These are phyloP conservation scores for Blastobotrys robertii DNA, from an alignment of 805 yeast species.

Conservation along the genomic window DNA sequence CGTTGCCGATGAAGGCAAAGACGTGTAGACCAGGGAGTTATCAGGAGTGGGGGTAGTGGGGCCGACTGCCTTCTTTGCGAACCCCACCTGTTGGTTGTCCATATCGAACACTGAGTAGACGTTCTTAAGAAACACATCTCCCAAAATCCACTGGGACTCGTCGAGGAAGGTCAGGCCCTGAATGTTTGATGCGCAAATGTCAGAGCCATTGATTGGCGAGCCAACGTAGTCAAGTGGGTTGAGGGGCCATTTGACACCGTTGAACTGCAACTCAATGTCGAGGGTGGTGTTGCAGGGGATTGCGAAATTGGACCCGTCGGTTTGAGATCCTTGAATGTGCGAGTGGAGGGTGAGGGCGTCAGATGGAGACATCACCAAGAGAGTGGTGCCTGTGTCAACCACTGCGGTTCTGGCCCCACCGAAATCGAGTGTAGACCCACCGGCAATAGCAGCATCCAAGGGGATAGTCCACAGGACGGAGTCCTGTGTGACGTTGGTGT, in stretches of 20 bases:
- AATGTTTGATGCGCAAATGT: slow-evolving; percentile 54
- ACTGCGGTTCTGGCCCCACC: slow-evolving; percentile 31
- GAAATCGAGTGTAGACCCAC: slow-evolving; percentile 28
- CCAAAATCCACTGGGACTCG: slow-evolving; percentile 48
- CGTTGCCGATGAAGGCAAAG: too few relatives aligned
- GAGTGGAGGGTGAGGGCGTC: slow-evolving; percentile 50
- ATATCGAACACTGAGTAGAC: slow-evolving; percentile 52
- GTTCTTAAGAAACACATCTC: slow-evolving; percentile 48
- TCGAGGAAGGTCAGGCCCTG: slow-evolving; percentile 41
- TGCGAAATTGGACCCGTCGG: slow-evolving; percentile 58
- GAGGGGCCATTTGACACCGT: slow-evolving; percentile 37
- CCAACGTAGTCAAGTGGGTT: slow-evolving; percentile 41
- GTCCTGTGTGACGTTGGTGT: slow-evolving; percentile 23
- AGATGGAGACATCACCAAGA: slow-evolving; percentile 42
- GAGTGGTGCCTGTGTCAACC: slow-evolving; percentile 60
- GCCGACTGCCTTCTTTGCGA: slow-evolving; percentile 34
- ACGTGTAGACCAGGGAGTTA: slow-evolving; percentile 6
- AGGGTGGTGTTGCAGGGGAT: slow-evolving; percentile 44
- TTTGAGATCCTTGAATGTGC: slow-evolving; percentile 37
- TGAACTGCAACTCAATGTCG: slow-evolving; percentile 34
- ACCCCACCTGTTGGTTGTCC: slow-evolving; percentile 40
- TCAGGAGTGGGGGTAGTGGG: slow-evolving; percentile 14
- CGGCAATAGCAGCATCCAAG: slow-evolving; percentile 31
- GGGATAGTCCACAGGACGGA: slow-evolving; percentile 41
- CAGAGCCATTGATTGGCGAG: slow-evolving; percentile 32